Percentiles rank a stretch among this genome's conserved stretches.
phyloP scores from a whole-genome alignment of 257 asterid species.

The Nicotiana sylvestris region DNA sequence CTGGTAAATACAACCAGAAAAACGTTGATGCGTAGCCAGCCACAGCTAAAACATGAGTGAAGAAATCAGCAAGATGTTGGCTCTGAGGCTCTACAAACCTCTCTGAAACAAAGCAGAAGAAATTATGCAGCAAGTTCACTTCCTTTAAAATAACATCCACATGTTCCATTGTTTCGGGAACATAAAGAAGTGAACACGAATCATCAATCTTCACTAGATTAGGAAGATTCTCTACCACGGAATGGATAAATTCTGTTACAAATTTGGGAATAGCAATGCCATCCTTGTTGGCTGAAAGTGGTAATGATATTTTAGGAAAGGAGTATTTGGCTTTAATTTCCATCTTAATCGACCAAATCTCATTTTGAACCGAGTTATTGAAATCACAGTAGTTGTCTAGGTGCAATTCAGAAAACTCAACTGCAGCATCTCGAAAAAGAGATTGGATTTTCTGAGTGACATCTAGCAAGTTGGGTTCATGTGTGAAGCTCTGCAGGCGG shows the following conservation, averaged over 20 bases:
- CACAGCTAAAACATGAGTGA: neutral
- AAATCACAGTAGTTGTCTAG: neutral
- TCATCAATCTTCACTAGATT: neutral
- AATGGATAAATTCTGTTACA: no score
- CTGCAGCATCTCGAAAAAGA: neutral
- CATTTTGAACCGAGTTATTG: neutral
- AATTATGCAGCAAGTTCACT: neutral
- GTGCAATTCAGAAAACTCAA: neutral
- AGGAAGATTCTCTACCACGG: neutral
- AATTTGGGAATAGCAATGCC: neutral
- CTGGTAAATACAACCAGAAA: neutral
- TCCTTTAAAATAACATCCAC: neutral
- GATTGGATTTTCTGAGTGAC: neutral
- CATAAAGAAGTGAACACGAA: neutral
- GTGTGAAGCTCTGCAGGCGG: neutral
- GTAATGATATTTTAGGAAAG: neutral
- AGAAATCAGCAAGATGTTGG: neutral
- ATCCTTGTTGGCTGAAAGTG: neutral
- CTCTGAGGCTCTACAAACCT: neutral
- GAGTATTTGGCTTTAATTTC: neutral
- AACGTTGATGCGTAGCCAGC: neutral
- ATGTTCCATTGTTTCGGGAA: neutral
- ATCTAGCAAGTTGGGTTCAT: neutral
- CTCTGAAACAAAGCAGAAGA: neutral
- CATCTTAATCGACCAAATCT: neutral